Percentiles rank a stretch among this genome's conserved stretches.
Conservation (phyloP, 495 filamentous ascomycete species). For the Neurospora sp. region DNA sequence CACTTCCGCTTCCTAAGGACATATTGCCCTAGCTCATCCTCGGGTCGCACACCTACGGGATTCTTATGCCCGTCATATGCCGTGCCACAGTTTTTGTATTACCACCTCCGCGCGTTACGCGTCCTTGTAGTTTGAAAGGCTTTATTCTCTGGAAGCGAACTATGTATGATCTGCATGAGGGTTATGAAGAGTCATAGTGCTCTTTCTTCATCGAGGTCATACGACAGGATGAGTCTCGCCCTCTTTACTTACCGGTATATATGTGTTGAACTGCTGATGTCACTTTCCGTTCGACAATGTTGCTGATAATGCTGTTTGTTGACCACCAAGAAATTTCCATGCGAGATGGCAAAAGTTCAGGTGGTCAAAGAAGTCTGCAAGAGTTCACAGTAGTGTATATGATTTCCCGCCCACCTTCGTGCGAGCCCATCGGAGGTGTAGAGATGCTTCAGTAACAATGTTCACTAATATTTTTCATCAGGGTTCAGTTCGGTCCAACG, state of each 20-base stretch:
- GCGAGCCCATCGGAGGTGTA: not conserved
- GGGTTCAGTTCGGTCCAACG: not conserved
- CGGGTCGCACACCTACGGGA: not conserved
- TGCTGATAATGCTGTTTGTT: not conserved
- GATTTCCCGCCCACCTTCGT: not conserved
- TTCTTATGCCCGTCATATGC: not conserved
- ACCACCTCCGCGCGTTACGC: not conserved
- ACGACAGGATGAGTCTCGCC: not conserved
- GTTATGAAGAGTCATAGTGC: not conserved
- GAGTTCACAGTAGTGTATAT: not conserved
- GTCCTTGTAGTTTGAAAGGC: not conserved
- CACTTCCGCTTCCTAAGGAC: too few relatives aligned
- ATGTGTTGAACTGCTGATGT: not conserved
- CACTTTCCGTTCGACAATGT: not conserved
- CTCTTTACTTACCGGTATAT: not conserved
- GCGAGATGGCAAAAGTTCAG: not conserved
- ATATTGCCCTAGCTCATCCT: not conserved
- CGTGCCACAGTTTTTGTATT: not conserved
- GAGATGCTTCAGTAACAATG: not conserved
- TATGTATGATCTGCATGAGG: not conserved
- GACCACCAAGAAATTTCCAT: not conserved
- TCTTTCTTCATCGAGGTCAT: not conserved
- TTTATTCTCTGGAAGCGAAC: too few relatives aligned
- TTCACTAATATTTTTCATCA: not conserved
- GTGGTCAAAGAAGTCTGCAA: not conserved